Evolutionary conservation across 2,329 filamentous ascomycete genomes (phyloP).

Genomic region (Colletotrichum orchidophilum): DNA sequence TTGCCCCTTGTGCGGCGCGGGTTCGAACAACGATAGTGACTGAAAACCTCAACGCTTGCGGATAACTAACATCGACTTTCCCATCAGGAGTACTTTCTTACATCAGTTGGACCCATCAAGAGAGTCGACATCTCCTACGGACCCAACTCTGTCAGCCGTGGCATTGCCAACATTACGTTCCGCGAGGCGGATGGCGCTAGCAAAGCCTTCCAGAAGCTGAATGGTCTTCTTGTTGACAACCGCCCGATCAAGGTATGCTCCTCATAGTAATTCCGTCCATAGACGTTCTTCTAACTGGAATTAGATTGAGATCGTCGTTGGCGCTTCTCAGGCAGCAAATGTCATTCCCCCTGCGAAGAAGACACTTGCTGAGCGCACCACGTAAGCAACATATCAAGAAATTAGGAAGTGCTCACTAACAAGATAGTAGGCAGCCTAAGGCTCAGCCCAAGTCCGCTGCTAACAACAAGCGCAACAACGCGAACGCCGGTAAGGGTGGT

Average conservation of each 20-base stretch:
- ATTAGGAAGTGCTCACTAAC: conserved; percentile 27
- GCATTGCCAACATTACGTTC: conserved; percentile 92
- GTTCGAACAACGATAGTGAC: conserved; percentile 37
- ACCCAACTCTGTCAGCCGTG: conserved; percentile 89
- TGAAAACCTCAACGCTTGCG: conserved; percentile 48
- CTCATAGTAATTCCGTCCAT: neutral
- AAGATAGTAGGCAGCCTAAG: conserved; percentile 65
- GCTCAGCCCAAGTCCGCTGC: conserved; percentile 85
- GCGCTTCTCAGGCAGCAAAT: conserved; percentile 75
- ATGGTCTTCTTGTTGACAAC: conserved; percentile 90
- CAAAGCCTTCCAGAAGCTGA: conserved; percentile 84
- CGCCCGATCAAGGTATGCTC: conserved; percentile 84
- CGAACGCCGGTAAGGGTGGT: conserved; percentile 51
- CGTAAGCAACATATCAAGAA: conserved; percentile 50
- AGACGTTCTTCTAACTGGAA: conserved; percentile 38
- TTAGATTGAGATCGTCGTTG: conserved; percentile 90
- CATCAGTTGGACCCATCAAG: conserved; percentile 90
- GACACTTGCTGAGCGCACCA: conserved; percentile 84
- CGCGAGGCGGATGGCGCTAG: conserved; percentile 80
- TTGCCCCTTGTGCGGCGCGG: conserved; percentile 36
- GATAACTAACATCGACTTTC: conserved; percentile 73
- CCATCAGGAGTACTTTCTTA: conserved; percentile 93
- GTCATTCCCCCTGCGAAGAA: conserved; percentile 73
- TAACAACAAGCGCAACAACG: conserved; percentile 71
- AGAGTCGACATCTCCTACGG: conserved; percentile 92